Evolutionary conservation across 345 rosid species (phyloP).

Genomic region (Citrus cavaleriei): DNA sequence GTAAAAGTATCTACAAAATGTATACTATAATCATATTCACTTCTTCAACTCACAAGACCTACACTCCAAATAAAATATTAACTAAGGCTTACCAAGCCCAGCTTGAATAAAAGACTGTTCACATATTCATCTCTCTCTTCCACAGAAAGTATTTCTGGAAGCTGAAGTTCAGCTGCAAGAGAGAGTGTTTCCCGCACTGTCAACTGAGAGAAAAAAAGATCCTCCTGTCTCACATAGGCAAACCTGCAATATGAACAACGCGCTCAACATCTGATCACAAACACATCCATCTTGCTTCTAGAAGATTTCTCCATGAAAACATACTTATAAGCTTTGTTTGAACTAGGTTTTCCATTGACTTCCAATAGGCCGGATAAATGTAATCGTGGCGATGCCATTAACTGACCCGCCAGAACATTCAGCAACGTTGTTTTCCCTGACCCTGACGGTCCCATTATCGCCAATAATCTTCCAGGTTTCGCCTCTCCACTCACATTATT

Average conservation of each 20-base stretch:
- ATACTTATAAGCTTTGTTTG: conserved; percentile 70
- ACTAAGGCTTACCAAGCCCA: conserved; percentile 68
- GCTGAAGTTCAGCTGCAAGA: conserved; percentile 93
- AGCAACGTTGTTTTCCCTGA: conserved; percentile 98
- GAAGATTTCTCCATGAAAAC: background rate
- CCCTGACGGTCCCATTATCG: conserved; percentile 97
- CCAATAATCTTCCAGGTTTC: conserved; percentile 86
- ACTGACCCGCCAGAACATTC: conserved; percentile 87
- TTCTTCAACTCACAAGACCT: background rate
- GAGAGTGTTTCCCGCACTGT: conserved; percentile 92
- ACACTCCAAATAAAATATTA: background rate
- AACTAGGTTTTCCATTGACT: conserved; percentile 68
- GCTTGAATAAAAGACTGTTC: conserved; percentile 64
- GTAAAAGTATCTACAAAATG: background rate
- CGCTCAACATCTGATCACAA: conserved; percentile 10
- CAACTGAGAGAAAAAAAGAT: conserved; percentile 94
- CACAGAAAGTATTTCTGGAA: conserved; percentile 53
- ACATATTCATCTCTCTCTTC: conserved; percentile 87
- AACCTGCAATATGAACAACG: conserved; percentile 43
- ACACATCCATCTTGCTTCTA: background rate
- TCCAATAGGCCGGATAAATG: conserved; percentile 91
- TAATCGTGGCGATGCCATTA: conserved; percentile 56
- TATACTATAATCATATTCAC: background rate
- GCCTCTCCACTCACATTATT: conserved; percentile 90
- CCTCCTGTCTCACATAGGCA: conserved; percentile 94